These are phyloP conservation scores for Monosporozyma solicola DNA, from an alignment of 805 yeast genomes.

Conservation along the genomic window DNA sequence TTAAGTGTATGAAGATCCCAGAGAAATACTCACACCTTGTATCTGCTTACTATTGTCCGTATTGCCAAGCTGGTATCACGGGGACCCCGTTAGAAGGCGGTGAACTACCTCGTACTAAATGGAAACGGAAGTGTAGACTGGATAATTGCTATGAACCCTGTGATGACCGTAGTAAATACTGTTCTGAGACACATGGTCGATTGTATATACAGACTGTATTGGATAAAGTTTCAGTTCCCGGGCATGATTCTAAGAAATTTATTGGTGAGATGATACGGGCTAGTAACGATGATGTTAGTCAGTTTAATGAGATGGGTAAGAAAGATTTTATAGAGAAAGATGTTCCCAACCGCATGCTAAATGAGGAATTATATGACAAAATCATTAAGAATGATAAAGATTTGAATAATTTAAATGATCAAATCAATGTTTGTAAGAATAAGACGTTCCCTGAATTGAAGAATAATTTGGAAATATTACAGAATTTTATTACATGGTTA, in stretches of 20 bases:
- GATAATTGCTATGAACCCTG: conserved; percentile 38
- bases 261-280: conserved; percentile 11
- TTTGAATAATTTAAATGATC: conserved; percentile 10
- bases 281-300: conserved; percentile 3
- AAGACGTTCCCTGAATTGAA: conserved; percentile 11
- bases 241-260: conserved; percentile 5
- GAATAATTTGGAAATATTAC: conserved; percentile 8
- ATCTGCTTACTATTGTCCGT: conserved; percentile 60
- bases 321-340: conserved; percentile 13
- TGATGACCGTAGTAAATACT: conserved; percentile 51
- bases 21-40: conserved; percentile 45
- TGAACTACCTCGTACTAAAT: conserved; percentile 40
- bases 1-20: conserved; percentile 60
- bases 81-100: conserved; percentile 18
- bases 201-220: conserved; percentile 13
- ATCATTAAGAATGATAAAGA: conserved; percentile 14
- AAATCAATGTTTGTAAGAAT: conserved; percentile 8
- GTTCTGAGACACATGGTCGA: conserved; percentile 63
- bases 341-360: conserved; percentile 6
- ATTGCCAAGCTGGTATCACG: conserved; percentile 44
- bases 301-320: conserved; percentile 17
- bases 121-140: conserved; percentile 72
- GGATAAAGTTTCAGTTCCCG: background rate
- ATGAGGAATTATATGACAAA: conserved; percentile 11
- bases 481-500: conserved; percentile 28